These are phyloP conservation scores for Knufia fluminis DNA, from an alignment of 2,329 filamentous ascomycete genomes.

Conservation along the genomic window DNA sequence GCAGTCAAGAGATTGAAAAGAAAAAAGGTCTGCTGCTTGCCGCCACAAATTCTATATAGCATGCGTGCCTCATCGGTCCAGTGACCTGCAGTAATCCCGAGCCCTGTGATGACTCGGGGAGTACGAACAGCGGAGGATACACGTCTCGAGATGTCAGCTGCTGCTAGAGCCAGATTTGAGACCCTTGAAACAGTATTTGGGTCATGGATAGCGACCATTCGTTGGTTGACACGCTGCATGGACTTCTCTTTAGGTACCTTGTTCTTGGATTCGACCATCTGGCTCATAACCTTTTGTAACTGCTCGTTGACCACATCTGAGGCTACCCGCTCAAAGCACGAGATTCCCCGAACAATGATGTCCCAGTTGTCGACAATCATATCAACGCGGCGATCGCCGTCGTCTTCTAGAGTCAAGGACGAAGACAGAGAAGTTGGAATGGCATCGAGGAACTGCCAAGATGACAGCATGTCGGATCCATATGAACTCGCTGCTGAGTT, in stretches of 20 bases:
- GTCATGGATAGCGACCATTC: conserved; percentile 24
- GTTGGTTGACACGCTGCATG: conserved; percentile 41
- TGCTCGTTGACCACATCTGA: conserved; percentile 43
- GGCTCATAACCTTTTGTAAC: conserved; percentile 40
- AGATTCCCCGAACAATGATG: conserved; percentile 47
- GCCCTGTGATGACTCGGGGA: conserved; percentile 48
- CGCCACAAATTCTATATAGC: conserved; percentile 45
- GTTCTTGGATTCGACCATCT: conserved; percentile 24
- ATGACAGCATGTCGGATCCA: conserved; percentile 21
- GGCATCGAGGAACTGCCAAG: conserved; percentile 22
- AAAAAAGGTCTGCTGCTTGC: conserved; percentile 51
- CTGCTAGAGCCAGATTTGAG: conserved; percentile 40
- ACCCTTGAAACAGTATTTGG: conserved; percentile 33
- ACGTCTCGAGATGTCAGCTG: conserved; percentile 36
- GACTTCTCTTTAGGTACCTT: conserved; percentile 38
- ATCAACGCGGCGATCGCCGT: conserved; percentile 44
- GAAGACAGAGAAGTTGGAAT: conserved; percentile 21
- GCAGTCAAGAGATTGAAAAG: conserved; percentile 51
- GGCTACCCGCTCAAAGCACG: conserved; percentile 44
- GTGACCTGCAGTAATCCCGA: conserved; percentile 47
- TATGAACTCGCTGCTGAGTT: conserved; percentile 18
- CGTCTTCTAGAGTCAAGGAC: conserved; percentile 10
- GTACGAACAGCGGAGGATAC: conserved; percentile 48
- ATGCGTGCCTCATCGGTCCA: conserved; percentile 54
- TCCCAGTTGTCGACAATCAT: conserved; percentile 51